Evolutionary conservation across 306 rosid genomes (phyloP).

Genomic region (Geum urbanum): DNA sequence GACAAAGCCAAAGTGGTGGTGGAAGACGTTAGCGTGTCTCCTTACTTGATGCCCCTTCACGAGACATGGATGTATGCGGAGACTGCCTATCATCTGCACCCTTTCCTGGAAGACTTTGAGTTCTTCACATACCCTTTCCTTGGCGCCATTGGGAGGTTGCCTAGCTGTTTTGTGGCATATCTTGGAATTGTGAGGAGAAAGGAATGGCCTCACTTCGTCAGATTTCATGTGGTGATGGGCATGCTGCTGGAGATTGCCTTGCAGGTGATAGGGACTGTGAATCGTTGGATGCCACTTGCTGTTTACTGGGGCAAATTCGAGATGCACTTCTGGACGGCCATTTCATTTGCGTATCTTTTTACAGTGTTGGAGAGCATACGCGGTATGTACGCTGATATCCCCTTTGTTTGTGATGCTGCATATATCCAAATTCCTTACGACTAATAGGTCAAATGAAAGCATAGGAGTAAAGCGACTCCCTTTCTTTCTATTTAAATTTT

Average conservation of each 20-base stretch:
- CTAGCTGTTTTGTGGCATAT: constrained; percentile 87
- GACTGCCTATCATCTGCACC: constrained; percentile 85
- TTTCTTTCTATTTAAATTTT: not conserved
- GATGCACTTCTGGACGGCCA: constrained; percentile 88
- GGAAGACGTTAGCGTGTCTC: constrained; percentile 88
- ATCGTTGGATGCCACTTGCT: constrained; percentile 86
- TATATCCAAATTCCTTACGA: constrained; percentile 89
- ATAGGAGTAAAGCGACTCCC: not conserved
- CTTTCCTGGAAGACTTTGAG: constrained; percentile 57
- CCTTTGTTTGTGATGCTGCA: constrained; percentile 84
- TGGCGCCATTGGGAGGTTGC: constrained; percentile 61
- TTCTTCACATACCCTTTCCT: constrained; percentile 80
- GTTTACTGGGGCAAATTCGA: constrained; percentile 84
- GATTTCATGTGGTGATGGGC: constrained; percentile 92
- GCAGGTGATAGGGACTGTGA: constrained; percentile 86
- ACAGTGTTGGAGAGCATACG: constrained; percentile 74
- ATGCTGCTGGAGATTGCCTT: constrained; percentile 85
- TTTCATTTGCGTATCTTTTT: constrained; percentile 58
- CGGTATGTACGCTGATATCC: constrained; percentile 93
- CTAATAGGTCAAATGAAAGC: constrained; percentile 26
- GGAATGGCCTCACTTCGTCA: constrained; percentile 97
- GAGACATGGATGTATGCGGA: constrained; percentile 98
- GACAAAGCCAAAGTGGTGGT: constrained; percentile 88
- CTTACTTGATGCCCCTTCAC: constrained; percentile 91
- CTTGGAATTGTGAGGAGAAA: constrained; percentile 90